These are phyloP conservation scores for Salix caprea DNA, from an alignment of 345 rosid species.

Conservation along the genomic window DNA sequence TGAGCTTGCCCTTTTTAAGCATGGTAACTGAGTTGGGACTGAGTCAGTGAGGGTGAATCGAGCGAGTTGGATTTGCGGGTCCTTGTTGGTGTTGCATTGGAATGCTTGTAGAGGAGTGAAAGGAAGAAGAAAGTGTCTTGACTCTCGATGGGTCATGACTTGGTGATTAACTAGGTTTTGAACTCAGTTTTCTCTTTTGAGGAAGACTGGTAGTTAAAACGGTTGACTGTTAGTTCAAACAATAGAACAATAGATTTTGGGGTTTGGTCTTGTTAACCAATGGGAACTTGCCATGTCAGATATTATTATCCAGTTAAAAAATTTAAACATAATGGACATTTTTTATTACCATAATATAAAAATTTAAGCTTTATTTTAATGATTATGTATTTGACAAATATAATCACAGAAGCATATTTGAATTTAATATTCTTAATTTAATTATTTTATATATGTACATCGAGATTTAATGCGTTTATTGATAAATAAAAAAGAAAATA, in stretches of 20 bases:
- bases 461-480: too few species aligned
- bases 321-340: too few species aligned
- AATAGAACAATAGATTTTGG: not conserved
- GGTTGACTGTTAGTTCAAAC: slow-evolving; percentile 34
- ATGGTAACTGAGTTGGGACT: slow-evolving; percentile 20
- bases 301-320: not conserved
- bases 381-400: too few species aligned
- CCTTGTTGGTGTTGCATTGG: slow-evolving; percentile 10
- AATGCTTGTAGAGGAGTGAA: not conserved
- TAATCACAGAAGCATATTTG: too few species aligned
- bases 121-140: not conserved
- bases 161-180: slow-evolving; percentile 6
- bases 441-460: too few species aligned
- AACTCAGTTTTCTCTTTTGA: not conserved
- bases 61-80: slow-evolving; percentile 1
- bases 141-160: not conserved
- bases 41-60: slow-evolving; percentile 14
- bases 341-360: too few species aligned
- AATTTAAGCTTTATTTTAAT: too few species aligned
- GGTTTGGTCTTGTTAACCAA: not conserved
- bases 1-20: slow-evolving; percentile 50
- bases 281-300: not conserved
- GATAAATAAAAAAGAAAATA: too few species aligned
- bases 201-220: slow-evolving; percentile 41
- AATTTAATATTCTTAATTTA: too few species aligned